These are phyloP conservation scores for Helicosporidium sp. DNA, from an alignment of 139 green algal species.

Conservation along the genomic window DNA sequence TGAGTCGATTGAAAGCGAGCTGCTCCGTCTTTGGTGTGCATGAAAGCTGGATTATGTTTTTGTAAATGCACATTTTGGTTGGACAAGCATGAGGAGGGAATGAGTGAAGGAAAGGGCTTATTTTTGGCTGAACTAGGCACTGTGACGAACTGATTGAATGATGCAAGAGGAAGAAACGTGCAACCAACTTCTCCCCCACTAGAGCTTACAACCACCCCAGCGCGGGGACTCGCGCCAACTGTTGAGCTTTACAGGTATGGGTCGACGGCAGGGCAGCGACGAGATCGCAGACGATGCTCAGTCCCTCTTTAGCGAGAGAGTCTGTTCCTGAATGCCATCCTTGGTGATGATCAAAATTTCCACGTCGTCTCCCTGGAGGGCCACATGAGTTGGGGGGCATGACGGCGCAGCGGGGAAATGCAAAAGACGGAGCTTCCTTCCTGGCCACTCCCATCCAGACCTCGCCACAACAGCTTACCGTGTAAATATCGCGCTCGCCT, in stretches of 20 bases:
- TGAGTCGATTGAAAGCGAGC: too few species aligned
- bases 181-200: neutral
- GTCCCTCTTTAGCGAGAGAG: slow-evolving; percentile 75
- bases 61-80: neutral
- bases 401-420: neutral
- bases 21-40: neutral
- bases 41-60: neutral
- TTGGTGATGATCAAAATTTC: slow-evolving; percentile 90
- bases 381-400: too few species aligned
- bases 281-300: slow-evolving; percentile 29
- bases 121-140: too few species aligned
- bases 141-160: too few species aligned
- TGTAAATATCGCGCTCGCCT: slow-evolving; percentile 96
- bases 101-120: too few species aligned
- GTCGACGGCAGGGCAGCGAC: too few species aligned
- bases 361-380: slow-evolving; percentile 69
- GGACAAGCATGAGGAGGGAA: neutral
- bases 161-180: too few species aligned
- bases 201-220: neutral
- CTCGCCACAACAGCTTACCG: slow-evolving; percentile 21
- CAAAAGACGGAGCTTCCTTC: neutral
- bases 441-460: neutral
- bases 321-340: slow-evolving; percentile 51
- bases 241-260: too few species aligned
- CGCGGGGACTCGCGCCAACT: too few species aligned